Evolutionary conservation across 805 yeast species (phyloP), one percentile per base, ranked within the genome.

Genomic region (Kodamaea neixiangensis): DNA sequence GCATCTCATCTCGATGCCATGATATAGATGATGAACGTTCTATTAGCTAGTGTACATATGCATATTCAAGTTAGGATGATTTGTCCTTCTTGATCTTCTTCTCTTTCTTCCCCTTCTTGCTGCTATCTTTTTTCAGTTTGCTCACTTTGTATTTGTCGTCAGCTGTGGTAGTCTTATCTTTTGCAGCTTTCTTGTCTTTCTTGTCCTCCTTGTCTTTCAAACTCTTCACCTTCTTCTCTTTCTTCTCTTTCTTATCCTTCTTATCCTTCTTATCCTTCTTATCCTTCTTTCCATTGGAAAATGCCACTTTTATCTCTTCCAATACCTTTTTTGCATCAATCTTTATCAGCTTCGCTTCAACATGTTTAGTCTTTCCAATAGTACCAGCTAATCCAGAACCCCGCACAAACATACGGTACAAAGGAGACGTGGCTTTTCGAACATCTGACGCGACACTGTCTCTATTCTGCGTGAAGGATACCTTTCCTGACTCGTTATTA

Each of bases 351-450:
- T 49, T 56, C 31, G 39, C 52, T 18, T 46, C 57, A 47, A 54
- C 64, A 55, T 50, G 59, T 4, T 67, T 73, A 21, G 66, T 63
- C 52, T 67, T 64, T 1, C 80, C 85, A 3, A 82, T 80, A 0
- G 96, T 87, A 1, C 97, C 98, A 38, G 80, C 78, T 50, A 93
- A 68, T 1, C 94, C 87, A 57, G 87, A 93, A 0, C 98, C 99
- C 57, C 81, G 79, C 1, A 91, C 96, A 73, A 93, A 93, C 89
- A 86, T 83, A 53, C 81, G 71, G 61, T 93, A 94, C 49, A 94
- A 70, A 0, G 96, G 96, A 4, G 94, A 86, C 31, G 72, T 73
- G 1, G 77, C 70, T 59, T 78, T 78, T 2, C 82, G 70, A 46
- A 79, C 71, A 33, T 74, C 78, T 44, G 69, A 68, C 5, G 76